Base-by-base conservation (phyloP, 2,329 filamentous ascomycete species). In the Trichoderma gracile region DNA sequence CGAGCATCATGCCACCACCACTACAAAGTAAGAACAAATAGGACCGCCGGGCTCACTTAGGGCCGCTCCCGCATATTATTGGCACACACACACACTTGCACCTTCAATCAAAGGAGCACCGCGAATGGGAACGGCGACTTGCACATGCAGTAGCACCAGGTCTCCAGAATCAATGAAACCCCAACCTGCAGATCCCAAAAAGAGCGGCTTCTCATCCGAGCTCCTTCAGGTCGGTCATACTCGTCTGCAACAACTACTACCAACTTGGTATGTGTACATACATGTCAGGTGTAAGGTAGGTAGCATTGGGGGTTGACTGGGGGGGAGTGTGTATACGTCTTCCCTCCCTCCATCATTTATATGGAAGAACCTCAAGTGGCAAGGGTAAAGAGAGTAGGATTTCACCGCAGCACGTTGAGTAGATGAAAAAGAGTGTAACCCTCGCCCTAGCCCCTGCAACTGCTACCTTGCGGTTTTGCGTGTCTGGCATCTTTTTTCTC, bases 81-180 rank as follows among this genome's bases (percentile, higher is more conserved):
- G 43, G 55, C 19, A 47, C 25, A 47, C 25, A 38, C 33, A 14
- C 33, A 38, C 10, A 3, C 33, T 38, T 8, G 33, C 33, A 38
- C 33, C 33, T 38, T 38, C 10, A 38, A 38, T 38, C 33, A 14
- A 40, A 30, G 10, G 49, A 52, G 49, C 49, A 30, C 38, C 43
- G 49, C 30, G 25, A 46, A 43, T n/a, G 21, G 38, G 17, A 43
- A 30, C 23, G 45, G 27, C 17, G 42, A 46, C 5, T 30, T 8
- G 40, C 40, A 42, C 33, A 27, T 49, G 46, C 30, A 25, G 15
- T 30, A 42, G 46, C 33, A 23, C 10, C n/a, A 19, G 12, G 27
- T 42, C 45, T 47, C 45, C 49, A 54, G 49, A 54, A 62, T 30
- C 58, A 62, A 62, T 62, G 58, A 19, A 38, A 62, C 58, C 56